phyloP scores from a whole-genome alignment of 2,329 filamentous ascomycete genomes.

The Didymella arachidicola region DNA sequence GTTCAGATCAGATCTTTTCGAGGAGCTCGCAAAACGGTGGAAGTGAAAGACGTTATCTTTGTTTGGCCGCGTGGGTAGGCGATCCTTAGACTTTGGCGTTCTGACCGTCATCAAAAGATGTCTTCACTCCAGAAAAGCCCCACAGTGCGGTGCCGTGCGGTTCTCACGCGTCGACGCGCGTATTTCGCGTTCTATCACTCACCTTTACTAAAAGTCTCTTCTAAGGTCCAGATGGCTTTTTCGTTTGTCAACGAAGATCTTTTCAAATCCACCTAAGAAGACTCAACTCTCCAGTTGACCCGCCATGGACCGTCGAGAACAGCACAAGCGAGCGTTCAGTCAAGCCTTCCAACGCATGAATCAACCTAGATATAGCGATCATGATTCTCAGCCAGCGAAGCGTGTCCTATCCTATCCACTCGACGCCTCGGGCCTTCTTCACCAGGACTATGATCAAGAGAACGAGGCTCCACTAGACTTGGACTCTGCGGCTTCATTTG shows the following conservation, averaged over 20 bases:
- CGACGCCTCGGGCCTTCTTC: background rate
- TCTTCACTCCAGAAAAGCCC: slow-evolving; percentile 9
- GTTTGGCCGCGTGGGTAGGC: background rate
- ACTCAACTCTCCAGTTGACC: background rate
- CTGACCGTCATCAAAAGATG: background rate
- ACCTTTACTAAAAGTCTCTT: background rate
- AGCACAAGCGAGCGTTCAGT: slow-evolving; percentile 30
- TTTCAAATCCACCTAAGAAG: background rate
- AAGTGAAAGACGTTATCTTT: slow-evolving; percentile 21
- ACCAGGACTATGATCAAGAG: slow-evolving; percentile 14
- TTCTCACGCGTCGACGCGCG: slow-evolving; percentile 9
- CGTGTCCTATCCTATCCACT: slow-evolving; percentile 4
- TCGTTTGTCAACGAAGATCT: background rate
- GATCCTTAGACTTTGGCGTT: background rate
- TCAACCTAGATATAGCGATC: background rate
- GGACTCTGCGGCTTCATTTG: background rate
- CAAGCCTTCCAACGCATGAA: slow-evolving; percentile 23
- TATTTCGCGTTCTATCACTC: slow-evolving; percentile 3
- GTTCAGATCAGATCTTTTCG: slow-evolving; percentile 41
- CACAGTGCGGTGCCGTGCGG: background rate
- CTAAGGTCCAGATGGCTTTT: background rate
- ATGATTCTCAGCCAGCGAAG: slow-evolving; percentile 2
- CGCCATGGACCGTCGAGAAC: slow-evolving; percentile 15
- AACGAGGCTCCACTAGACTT: slow-evolving; percentile 5
- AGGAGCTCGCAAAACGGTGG: slow-evolving; percentile 40